phyloP scores from a whole-genome alignment of 192 early-diverging fungal species.

The Coemansia sp. region DNA sequence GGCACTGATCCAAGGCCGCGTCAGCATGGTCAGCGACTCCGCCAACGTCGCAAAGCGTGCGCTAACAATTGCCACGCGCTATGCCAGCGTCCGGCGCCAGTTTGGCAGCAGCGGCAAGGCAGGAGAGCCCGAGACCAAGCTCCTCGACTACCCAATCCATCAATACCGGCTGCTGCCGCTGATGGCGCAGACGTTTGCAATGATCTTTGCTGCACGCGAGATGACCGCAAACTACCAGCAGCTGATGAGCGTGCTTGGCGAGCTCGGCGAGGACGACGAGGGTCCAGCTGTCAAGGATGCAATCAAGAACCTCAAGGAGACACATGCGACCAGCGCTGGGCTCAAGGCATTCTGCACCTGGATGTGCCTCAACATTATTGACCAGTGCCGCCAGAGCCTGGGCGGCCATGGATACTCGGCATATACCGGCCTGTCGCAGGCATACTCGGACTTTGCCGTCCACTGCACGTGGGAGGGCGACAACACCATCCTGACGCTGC shows the following conservation, averaged over 20 bases:
- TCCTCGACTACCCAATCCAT: slow-evolving; percentile 92
- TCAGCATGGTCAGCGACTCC: slow-evolving; percentile 81
- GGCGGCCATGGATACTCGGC: slow-evolving; percentile 94
- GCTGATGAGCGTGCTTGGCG: slow-evolving; percentile 76
- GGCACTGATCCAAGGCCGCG: slow-evolving; percentile 82
- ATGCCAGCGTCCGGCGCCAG: slow-evolving; percentile 89
- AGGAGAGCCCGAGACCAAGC: slow-evolving; percentile 76
- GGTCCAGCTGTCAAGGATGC: slow-evolving; percentile 56
- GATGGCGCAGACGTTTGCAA: slow-evolving; percentile 85
- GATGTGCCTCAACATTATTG: slow-evolving; percentile 86
- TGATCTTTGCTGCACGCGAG: slow-evolving; percentile 88
- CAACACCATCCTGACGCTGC: slow-evolving; percentile 89
- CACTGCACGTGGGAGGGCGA: slow-evolving; percentile 90
- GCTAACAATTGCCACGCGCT: slow-evolving; percentile 86
- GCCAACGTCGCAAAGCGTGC: slow-evolving; percentile 88
- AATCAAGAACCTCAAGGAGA: slow-evolving; percentile 83
- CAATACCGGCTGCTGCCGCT: slow-evolving; percentile 92
- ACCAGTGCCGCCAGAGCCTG: slow-evolving; percentile 86
- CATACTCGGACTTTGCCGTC: slow-evolving; percentile 87
- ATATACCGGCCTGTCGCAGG: slow-evolving; percentile 84
- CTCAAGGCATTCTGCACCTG: slow-evolving; percentile 94
- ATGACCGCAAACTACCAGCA: slow-evolving; percentile 73
- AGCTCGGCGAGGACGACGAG: slow-evolving; percentile 61
- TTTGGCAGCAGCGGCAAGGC: slow-evolving; percentile 65
- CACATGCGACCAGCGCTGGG: slow-evolving; percentile 88